Evolutionary conservation across 2,329 filamentous ascomycete genomes (phyloP).

Genomic region (Aciculosporium take): DNA sequence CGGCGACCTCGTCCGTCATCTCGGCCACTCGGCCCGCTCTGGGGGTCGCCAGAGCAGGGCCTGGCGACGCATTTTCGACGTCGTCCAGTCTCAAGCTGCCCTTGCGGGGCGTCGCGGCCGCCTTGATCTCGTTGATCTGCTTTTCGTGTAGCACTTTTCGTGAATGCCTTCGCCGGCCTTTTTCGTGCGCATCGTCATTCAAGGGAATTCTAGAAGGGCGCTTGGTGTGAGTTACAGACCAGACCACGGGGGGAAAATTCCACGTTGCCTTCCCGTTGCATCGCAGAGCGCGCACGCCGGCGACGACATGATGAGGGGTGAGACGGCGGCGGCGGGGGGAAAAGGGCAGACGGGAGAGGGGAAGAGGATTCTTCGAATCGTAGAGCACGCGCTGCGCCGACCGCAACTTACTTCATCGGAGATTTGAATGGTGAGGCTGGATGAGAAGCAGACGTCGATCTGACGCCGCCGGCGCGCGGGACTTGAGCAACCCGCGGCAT

Average conservation of each 20-base stretch:
- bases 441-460: slow-evolving; percentile 32
- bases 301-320: background rate
- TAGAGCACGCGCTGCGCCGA: background rate
- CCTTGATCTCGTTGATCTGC: slow-evolving; percentile 81
- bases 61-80: slow-evolving; percentile 40
- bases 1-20: slow-evolving; percentile 45
- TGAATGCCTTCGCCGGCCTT: slow-evolving; percentile 73
- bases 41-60: slow-evolving; percentile 41
- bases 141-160: slow-evolving; percentile 79
- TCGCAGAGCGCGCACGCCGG: background rate
- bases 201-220: slow-evolving; percentile 59
- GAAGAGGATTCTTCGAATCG: too few species aligned
- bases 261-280: background rate
- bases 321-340: background rate
- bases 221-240: background rate
- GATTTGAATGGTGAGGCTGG: slow-evolving; percentile 41
- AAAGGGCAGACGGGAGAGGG: background rate
- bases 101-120: slow-evolving; percentile 54
- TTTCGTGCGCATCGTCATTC: slow-evolving; percentile 90
- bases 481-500: slow-evolving; percentile 47
- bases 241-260: too few species aligned
- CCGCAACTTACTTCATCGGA: slow-evolving; percentile 37
- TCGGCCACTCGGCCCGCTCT: slow-evolving; percentile 23
- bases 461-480: slow-evolving; percentile 33
- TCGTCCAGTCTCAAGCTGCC: slow-evolving; percentile 44